phyloP scores from a whole-genome alignment of 805 yeast species.

The Yarrowia alimentaria region DNA sequence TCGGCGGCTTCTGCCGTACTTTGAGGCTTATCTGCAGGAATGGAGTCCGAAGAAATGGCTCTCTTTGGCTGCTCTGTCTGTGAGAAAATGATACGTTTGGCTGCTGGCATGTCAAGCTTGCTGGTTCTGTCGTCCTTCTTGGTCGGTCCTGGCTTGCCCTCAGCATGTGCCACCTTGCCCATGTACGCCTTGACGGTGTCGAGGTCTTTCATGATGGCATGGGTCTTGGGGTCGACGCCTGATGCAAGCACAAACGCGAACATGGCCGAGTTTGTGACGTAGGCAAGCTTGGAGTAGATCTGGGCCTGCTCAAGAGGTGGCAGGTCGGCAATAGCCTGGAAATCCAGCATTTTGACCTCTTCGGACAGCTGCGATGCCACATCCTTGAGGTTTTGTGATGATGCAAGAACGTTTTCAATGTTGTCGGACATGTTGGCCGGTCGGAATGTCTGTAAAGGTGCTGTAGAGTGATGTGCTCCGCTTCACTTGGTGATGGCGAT shows the following conservation, averaged over 20 bases:
- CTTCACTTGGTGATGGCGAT: too few relatives aligned
- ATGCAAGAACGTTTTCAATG: conserved; percentile 18
- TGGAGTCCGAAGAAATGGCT: conserved; percentile 4
- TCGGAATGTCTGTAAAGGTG: too few relatives aligned
- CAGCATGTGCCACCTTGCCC: conserved; percentile 49
- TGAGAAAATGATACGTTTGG: conserved; percentile 18
- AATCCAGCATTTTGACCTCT: conserved; percentile 12
- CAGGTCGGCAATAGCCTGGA: conserved; percentile 3
- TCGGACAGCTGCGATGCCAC: conserved; percentile 8
- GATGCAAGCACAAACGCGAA: conserved; percentile 49
- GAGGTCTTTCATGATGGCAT: conserved; percentile 65
- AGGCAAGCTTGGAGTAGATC: conserved; percentile 32
- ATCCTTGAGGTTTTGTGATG: conserved; percentile 7
- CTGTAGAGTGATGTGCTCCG: too few relatives aligned
- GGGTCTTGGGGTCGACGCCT: conserved; percentile 57
- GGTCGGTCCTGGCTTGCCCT: conserved; percentile 17
- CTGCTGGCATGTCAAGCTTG: conserved; percentile 15
- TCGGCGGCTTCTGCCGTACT: conserved; percentile 15
- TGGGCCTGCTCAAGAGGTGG: conserved; percentile 32
- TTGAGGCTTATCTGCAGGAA: conserved; percentile 8
- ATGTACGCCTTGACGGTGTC: conserved; percentile 66
- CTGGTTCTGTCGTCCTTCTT: conserved; percentile 18
- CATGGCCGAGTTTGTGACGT: conserved; percentile 32
- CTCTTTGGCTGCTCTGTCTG: background rate
- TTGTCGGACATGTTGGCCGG: conserved; percentile 14